Evolutionary conservation across 2,329 filamentous ascomycete species (phyloP).

Genomic region (Malbranchea cinnamomea): DNA sequence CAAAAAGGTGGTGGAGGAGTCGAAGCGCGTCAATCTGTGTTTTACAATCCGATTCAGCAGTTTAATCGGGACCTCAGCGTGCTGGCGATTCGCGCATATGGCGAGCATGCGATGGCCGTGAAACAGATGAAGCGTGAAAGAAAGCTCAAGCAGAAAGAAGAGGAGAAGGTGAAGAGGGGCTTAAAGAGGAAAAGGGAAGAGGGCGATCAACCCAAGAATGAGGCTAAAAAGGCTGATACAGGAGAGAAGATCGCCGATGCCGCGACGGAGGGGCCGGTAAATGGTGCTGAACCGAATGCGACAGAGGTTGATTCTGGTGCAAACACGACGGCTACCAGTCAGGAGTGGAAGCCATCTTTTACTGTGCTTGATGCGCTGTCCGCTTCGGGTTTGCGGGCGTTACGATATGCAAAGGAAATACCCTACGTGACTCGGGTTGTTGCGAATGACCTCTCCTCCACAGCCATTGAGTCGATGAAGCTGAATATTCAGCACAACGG

Average conservation of each 20-base stretch:
- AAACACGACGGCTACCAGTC: conserved; percentile 4
- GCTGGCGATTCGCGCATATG: conserved; percentile 78
- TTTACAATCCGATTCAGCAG: conserved; percentile 98
- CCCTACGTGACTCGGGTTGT: conserved; percentile 69
- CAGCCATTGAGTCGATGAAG: conserved; percentile 66
- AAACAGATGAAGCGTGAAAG: conserved; percentile 36
- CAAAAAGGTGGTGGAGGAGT: conserved; percentile 37
- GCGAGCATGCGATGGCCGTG: conserved; percentile 46
- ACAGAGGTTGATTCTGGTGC: conserved; percentile 2
- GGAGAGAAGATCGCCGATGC: conserved; percentile 4
- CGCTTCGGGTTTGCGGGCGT: conserved; percentile 76
- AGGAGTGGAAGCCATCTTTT: conserved; percentile 37
- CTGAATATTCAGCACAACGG: conserved; percentile 75
- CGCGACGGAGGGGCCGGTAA: conserved; percentile 3
- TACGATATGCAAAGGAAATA: conserved; percentile 84
- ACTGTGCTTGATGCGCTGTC: conserved; percentile 91
- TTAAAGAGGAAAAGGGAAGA: conserved; percentile 26
- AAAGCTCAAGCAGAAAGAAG: conserved; percentile 21
- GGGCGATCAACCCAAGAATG: conserved; percentile 6
- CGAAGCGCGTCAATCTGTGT: conserved; percentile 59
- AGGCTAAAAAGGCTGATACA: conserved; percentile 1
- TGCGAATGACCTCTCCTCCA: conserved; percentile 73
- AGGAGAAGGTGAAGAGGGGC: conserved; percentile 19
- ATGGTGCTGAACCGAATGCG: conserved; percentile 2
- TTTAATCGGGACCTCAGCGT: conserved; percentile 96